Evolutionary conservation across 2,329 filamentous ascomycete species (phyloP).

Genomic region (Colletotrichum sp.): DNA sequence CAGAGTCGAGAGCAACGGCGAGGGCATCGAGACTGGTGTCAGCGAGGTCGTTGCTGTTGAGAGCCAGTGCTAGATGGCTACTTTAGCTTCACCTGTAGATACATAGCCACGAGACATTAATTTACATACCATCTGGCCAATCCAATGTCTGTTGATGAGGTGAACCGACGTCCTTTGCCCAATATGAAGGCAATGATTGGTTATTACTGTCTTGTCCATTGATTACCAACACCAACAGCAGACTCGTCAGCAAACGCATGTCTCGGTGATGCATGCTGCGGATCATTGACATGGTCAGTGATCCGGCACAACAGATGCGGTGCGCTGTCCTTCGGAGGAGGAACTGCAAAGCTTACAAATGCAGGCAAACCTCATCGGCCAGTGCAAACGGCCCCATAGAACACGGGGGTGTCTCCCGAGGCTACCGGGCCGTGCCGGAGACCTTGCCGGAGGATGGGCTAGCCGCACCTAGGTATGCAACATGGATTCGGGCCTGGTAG

Average conservation of each 20-base stretch:
- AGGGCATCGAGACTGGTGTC: not conserved
- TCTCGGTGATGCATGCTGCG: not conserved
- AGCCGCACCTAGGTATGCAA: not conserved
- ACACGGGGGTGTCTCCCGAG: not conserved
- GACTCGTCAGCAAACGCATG: not conserved
- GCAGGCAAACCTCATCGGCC: not conserved
- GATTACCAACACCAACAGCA: not conserved
- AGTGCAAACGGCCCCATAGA: not conserved
- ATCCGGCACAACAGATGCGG: not conserved
- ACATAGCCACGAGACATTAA: not conserved
- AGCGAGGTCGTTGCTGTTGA: not conserved
- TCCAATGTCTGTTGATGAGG: not conserved
- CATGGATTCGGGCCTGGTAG: not conserved
- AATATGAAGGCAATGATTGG: not conserved
- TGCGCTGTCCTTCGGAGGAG: not conserved
- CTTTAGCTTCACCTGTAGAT: not conserved
- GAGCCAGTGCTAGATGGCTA: not conserved
- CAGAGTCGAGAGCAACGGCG: not conserved
- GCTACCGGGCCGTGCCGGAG: not conserved
- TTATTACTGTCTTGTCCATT: not conserved
- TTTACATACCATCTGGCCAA: not conserved
- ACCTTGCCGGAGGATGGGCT: not conserved
- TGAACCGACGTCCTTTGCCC: not conserved
- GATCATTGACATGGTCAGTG: not conserved
- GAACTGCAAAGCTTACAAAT: not conserved